phyloP scores from a whole-genome alignment of 192 early-diverging fungal species.

The Thamnidium elegans region DNA sequence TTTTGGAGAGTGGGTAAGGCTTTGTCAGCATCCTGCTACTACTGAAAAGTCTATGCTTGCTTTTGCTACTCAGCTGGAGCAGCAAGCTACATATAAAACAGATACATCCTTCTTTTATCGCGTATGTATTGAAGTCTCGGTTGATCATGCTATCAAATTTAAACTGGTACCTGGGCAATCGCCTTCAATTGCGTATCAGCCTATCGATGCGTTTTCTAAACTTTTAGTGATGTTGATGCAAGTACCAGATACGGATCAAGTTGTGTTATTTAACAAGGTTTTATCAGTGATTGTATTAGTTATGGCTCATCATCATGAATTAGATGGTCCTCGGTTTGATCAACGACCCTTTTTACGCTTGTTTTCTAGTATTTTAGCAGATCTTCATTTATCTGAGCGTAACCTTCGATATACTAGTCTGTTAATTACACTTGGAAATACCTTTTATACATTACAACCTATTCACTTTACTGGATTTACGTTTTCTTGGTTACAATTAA shows the following conservation, averaged over 20 bases:
- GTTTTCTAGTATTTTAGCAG: conserved; percentile 78
- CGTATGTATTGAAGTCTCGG: conserved; percentile 77
- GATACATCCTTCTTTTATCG: conserved; percentile 88
- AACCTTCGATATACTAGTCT: conserved; percentile 71
- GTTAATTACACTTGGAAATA: conserved; percentile 68
- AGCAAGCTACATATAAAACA: conserved; percentile 54
- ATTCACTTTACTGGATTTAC: conserved; percentile 85
- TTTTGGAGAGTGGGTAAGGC: conserved; percentile 78
- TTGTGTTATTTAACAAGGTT: conserved; percentile 74
- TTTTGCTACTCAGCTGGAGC: conserved; percentile 46
- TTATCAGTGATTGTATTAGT: conserved; percentile 87
- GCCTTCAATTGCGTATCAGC: conserved; percentile 60
- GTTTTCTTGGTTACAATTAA: conserved; percentile 90
- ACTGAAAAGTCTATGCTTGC: conserved; percentile 63
- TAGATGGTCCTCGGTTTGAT: conserved; percentile 72
- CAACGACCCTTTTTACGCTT: conserved; percentile 89
- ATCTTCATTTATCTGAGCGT: conserved; percentile 65
- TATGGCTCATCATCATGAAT: conserved; percentile 79
- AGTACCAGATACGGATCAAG: conserved; percentile 53
- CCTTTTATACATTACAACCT: conserved; percentile 83
- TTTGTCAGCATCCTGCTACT: conserved; percentile 67
- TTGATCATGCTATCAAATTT: conserved; percentile 69
- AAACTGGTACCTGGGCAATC: conserved; percentile 35
- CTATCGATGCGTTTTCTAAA: conserved; percentile 88
- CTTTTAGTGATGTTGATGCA: conserved; percentile 79